Conservation (phyloP, 2,329 filamentous ascomycete species). For the Xylaria multiplex region DNA sequence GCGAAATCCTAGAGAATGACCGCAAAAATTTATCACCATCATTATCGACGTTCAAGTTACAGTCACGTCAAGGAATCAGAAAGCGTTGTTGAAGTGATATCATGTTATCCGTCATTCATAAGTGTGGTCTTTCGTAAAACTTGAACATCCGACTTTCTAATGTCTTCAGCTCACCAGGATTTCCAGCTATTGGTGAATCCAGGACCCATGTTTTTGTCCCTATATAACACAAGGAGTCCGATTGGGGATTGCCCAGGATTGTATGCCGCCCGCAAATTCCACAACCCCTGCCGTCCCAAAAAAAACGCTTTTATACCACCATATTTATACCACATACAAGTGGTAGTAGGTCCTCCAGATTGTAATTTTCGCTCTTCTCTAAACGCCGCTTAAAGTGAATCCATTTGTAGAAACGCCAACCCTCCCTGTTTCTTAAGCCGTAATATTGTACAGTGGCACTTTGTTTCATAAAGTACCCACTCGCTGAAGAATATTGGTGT, state of each 20-base stretch:
- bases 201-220: background rate
- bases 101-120: slow-evolving; percentile 51
- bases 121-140: slow-evolving; percentile 46
- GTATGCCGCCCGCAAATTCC: slow-evolving; percentile 39
- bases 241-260: slow-evolving; percentile 22
- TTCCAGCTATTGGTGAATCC: slow-evolving; percentile 18
- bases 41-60: background rate
- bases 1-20: background rate
- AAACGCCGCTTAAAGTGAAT: slow-evolving; percentile 29
- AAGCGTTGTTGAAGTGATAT: slow-evolving; percentile 38
- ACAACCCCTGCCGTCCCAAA: slow-evolving; percentile 32
- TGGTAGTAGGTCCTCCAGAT: slow-evolving; percentile 16
- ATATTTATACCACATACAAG: slow-evolving; percentile 21
- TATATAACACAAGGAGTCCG: slow-evolving; percentile 9
- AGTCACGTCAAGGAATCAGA: background rate
- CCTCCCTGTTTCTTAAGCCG: slow-evolving; percentile 20
- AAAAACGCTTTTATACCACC: slow-evolving; percentile 31
- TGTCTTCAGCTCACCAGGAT: slow-evolving; percentile 22
- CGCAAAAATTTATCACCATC: too few relatives aligned
- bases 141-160: slow-evolving; percentile 36
- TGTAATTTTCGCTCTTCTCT: slow-evolving; percentile 23
- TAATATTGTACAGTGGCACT: slow-evolving; percentile 30
- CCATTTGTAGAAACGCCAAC: slow-evolving; percentile 29
- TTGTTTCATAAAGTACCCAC: slow-evolving; percentile 1
- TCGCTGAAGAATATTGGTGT: slow-evolving; percentile 4